Base-by-base conservation (phyloP, 2,329 filamentous ascomycete species). In the Xylaria arbuscula region DNA sequence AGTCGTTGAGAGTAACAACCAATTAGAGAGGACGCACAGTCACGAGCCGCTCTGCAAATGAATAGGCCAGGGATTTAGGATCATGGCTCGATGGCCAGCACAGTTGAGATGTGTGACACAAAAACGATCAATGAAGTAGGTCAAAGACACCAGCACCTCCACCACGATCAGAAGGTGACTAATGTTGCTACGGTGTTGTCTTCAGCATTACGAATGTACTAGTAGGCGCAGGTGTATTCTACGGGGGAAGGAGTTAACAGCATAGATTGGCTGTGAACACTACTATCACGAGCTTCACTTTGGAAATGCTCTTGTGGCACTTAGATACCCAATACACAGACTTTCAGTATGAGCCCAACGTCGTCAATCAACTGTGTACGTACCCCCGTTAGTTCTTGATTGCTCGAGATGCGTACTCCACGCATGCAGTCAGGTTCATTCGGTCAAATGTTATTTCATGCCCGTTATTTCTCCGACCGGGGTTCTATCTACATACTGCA, bases 41-140 rank as follows among this genome's bases (percentile, higher is more conserved):
- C 51, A 57, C 24, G 24, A 48, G 42, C 36, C 36, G 22, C 42
- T 24, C 57, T 28, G 28, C 32, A 45, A 28, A 38, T 10, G 50
- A 36, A 51, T 34, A n/a, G 11, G 24, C 56, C 19, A 17, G 38
- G 34, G 40, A 15, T 40, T 34, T 36, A n/a, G 24, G 36, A 19
- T 36, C 45, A 36, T 22, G 22, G 40, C 36, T 45, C 40, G 19
- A 50, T 45, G n/a, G 6, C 42, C 45, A 45, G 42, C 55, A 47
- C 38, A 40, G 24, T 48, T 32, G 32, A 42, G 40, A 62, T 17
- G n/a, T 34, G 15, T 59, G 32, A 60, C 34, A 17, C 55, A 62
- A 63, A 61, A 47, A 34, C 50, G 38, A 54, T 54, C 54, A 61
- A 62, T 45, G 19, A 61, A 61, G 66, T 69, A 71, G 58, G 69